These are phyloP conservation scores for Candida maris DNA, from an alignment of 805 yeast species.

Conservation along the genomic window DNA sequence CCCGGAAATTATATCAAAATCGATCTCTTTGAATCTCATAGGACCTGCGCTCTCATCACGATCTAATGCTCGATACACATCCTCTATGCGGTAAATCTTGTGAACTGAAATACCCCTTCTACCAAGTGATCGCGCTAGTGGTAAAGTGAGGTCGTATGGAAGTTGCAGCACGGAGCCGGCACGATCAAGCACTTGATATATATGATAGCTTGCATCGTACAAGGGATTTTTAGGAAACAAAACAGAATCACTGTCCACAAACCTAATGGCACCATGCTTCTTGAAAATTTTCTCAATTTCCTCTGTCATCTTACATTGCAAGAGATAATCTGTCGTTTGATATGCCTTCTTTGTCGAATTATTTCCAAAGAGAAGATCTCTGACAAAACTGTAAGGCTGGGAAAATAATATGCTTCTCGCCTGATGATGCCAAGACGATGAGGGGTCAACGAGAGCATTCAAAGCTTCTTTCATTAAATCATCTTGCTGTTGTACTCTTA, in stretches of 20 bases:
- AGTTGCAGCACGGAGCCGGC: slow-evolving; percentile 86
- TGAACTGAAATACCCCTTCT: slow-evolving; percentile 48
- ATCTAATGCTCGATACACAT: slow-evolving; percentile 71
- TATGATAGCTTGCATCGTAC: slow-evolving; percentile 57
- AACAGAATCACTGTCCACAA: slow-evolving; percentile 52
- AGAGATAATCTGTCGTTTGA: slow-evolving; percentile 44
- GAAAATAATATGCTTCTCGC: slow-evolving; percentile 83
- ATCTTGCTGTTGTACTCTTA: slow-evolving; percentile 89
- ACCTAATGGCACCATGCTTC: slow-evolving; percentile 82
- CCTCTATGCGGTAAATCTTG: slow-evolving; percentile 72
- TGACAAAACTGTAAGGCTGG: slow-evolving; percentile 80
- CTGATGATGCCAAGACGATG: slow-evolving; percentile 92
- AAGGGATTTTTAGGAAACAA: slow-evolving; percentile 82
- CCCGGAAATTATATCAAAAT: slow-evolving; percentile 71
- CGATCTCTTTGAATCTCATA: slow-evolving; percentile 72
- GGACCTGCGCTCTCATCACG: slow-evolving; percentile 66
- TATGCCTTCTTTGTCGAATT: slow-evolving; percentile 25
- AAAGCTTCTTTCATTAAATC: slow-evolving; percentile 85
- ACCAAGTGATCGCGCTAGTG: slow-evolving; percentile 83
- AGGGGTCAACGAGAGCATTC: slow-evolving; percentile 79
- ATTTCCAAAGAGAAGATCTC: slow-evolving; percentile 77
- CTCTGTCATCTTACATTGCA: slow-evolving; percentile 57
- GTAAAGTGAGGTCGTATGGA: slow-evolving; percentile 86
- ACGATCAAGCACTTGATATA: slow-evolving; percentile 77
- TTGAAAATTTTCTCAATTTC: slow-evolving; percentile 62